These are phyloP conservation scores for Erigeron philadelphicus DNA, from an alignment of 140 eudicot genomes.

Conservation along the genomic window DNA sequence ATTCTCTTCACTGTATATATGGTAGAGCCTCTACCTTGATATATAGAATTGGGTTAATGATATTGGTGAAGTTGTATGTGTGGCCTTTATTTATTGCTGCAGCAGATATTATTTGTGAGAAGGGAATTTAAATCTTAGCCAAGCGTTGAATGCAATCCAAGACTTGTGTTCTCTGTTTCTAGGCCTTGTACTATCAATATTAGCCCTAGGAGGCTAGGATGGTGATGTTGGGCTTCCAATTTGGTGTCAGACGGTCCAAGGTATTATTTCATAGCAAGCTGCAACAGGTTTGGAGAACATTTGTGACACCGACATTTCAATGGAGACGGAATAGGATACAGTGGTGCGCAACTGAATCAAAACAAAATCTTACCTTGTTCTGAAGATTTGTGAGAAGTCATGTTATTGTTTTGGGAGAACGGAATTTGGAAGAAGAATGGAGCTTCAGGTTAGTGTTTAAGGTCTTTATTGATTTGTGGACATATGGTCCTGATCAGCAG, in stretches of 20 bases:
- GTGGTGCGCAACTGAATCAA: constrained; percentile 10
- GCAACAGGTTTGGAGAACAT: constrained; percentile 18
- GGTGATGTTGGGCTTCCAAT: constrained; percentile 4
- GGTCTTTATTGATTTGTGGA: constrained; percentile 11
- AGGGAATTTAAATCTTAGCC: not conserved
- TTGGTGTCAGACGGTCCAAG: not conserved
- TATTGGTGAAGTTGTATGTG: not conserved
- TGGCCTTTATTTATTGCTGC: not conserved
- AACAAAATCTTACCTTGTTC: constrained; percentile 12
- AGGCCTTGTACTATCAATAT: not conserved
- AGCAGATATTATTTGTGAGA: not conserved
- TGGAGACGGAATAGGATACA: constrained; percentile 22
- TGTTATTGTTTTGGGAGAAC: constrained; percentile 7
- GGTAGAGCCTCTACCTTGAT: not conserved
- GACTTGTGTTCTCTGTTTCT: not conserved
- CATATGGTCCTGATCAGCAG: constrained; percentile 16
- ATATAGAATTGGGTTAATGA: constrained; percentile 14
- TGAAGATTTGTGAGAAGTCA: constrained; percentile 17
- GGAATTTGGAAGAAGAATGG: constrained; percentile 10
- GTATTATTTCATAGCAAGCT: constrained; percentile 13
- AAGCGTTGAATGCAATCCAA: not conserved
- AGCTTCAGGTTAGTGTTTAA: not conserved
- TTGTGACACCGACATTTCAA: constrained; percentile 18
- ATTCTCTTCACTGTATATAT: constrained; percentile 11
- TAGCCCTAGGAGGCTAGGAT: not conserved